phyloP scores from a whole-genome alignment of 768 basidiomycete genomes.

The Lyophyllum shimeji region DNA sequence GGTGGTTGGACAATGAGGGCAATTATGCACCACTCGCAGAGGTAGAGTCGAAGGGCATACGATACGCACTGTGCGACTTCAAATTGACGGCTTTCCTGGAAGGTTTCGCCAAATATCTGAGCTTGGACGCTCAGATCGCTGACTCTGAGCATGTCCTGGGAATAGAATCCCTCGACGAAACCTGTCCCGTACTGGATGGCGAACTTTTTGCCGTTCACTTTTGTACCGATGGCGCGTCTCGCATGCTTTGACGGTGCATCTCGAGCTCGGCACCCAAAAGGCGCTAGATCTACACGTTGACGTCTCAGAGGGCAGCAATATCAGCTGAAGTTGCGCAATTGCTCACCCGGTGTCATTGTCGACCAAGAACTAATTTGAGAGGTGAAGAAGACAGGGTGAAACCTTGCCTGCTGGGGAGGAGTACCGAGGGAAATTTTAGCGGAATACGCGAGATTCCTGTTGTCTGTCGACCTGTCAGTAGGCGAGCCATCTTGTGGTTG shows the following conservation, averaged over 20 bases:
- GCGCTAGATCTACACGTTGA: conserved; percentile 68
- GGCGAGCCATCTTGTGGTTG: background rate
- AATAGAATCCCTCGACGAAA: conserved; percentile 95
- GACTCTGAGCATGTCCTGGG: conserved; percentile 75
- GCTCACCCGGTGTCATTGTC: conserved; percentile 86
- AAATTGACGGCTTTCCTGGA: too few species aligned
- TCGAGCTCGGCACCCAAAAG: conserved; percentile 85
- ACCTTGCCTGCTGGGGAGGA: conserved; percentile 75
- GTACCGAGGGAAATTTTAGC: conserved; percentile 81
- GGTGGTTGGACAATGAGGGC: too few species aligned
- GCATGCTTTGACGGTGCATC: conserved; percentile 87
- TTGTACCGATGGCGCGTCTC: conserved; percentile 96
- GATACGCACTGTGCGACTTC: too few species aligned
- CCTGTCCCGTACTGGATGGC: conserved; percentile 94
- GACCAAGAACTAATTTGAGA: conserved; percentile 73
- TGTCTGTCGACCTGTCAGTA: conserved; percentile 56
- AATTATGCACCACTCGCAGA: too few species aligned
- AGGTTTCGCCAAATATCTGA: conserved; percentile 94
- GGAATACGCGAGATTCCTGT: conserved; percentile 97
- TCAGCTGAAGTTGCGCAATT: background rate
- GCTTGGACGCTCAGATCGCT: conserved; percentile 75
- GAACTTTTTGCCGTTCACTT: conserved; percentile 85
- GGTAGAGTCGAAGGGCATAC: too few species aligned
- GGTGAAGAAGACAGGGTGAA: conserved; percentile 1
- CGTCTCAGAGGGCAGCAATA: background rate